Evolutionary conservation across 257 asterid genomes (phyloP), one percentile per base, ranked within the genome.

Genomic region (Forsythia suspensa): DNA sequence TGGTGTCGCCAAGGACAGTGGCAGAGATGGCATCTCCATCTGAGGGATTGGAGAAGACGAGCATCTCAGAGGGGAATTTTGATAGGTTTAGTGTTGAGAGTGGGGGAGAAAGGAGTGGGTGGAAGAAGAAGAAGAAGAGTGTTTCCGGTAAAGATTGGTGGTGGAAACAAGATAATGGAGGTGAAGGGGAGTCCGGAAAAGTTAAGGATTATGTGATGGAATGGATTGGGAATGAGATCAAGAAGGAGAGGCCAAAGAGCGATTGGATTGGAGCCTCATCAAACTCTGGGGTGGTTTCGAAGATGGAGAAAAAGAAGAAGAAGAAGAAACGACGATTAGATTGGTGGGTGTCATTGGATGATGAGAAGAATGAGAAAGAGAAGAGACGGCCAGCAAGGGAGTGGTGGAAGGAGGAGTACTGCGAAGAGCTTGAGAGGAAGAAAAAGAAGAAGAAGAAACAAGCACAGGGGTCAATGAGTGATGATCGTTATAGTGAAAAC

Each of bases 361-460:
- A 90, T 40, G 97, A 94, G 29, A 94, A 90, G 82, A 86, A 80
- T 20, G 76, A 75, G 68, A 96, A 96, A 87, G 98, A 89, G 55
- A 92, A 84, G 88, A 91, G 99, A 81, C 78, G 97, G 68, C 99
- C 99, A 3, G 97, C 99, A 3, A 87, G 99, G 78, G 99, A 94
- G 83, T 96, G 99, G 99, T 96, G 99, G 99, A 96, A 90, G 90
- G 98, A 96, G 84, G 99, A 96, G 87, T 96, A 94, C 72, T 85
- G 93, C 37, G 98, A 96, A 43, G 98, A 96, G 87, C 95, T 96
- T n/a, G 95, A 91, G 51, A 88, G 83, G 89, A 90, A 94, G 89
- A 96, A 91, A 76, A 94, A 92, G 89, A 93, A 87, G 91, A 95
- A 93, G 85, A 85, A 87, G 63, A 85, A 88, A 46, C 84, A 85